Evolutionary conservation across 2,329 filamentous ascomycete species (phyloP), one percentile per base, ranked within the genome.

Genomic region (Aspergillus fischeri): DNA sequence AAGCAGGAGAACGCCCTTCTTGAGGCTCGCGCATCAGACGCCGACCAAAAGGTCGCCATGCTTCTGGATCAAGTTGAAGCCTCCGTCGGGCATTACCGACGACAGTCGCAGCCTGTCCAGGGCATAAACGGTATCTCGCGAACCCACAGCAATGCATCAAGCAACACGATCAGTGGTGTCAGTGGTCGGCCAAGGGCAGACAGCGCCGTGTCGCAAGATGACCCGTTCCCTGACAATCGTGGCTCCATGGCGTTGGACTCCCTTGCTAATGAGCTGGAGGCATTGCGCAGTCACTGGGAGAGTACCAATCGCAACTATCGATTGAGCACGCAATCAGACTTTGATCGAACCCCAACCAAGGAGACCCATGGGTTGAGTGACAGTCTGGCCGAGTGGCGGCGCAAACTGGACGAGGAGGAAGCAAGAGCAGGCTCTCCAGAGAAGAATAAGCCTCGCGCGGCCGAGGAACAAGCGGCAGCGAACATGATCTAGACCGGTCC

Each of bases 261-360:
- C 62, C 84, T 99, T 25, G 93, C 94, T 10, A 91, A 86, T 61
- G 94, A 99, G 77, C 85, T 99, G 7, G 94, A 99, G 72, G 89
- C 90, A 11, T 81, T 99, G 50, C 86, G 93, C 53, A 90, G 82
- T 53, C 92, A 97, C 67, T 99, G 94, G 94, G 92, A 97, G 77
- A 91, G 88, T 42, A 96, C 92, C 11, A 97, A 93, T 77, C 94
- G 95, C 75, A 95, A 91, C 68, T 97, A 97, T 74, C 88, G 94
- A 25, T 79, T 97, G 48, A 96, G 91, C 74, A 92, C 88, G 68
- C 86, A 89, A 52, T 95, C 96, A 67, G 92, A 97, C 70, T 92
- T 95, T 66, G 92, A 96, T 56, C 78, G 76, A 50, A 80, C 78
- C 1, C 78, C 78, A 17, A 78, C 77, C 14, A 78, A 75, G 64